Evolutionary conservation across 495 filamentous ascomycete genomes (phyloP).

Genomic region (Daldinia vernicosa): DNA sequence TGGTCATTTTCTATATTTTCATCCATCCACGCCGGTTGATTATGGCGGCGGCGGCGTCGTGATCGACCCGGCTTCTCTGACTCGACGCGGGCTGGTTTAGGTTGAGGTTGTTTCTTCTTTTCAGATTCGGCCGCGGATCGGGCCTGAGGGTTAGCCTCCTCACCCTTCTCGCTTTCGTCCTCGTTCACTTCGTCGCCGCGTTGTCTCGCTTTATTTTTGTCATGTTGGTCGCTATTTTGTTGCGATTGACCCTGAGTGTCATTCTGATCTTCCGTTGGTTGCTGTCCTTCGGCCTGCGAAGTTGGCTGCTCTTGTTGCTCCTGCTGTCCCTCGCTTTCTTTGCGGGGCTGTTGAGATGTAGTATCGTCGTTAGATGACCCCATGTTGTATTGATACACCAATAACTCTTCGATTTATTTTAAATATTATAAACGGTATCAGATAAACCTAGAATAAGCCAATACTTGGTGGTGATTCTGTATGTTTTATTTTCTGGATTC

Average conservation of each 20-base stretch:
- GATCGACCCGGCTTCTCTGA: slow-evolving; percentile 42
- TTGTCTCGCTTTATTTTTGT: slow-evolving; percentile 36
- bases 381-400: slow-evolving; percentile 11
- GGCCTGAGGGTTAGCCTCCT: not conserved
- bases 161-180: not conserved
- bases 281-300: slow-evolving; percentile 12
- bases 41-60: slow-evolving; percentile 39
- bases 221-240: slow-evolving; percentile 14
- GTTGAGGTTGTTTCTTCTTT: slow-evolving; percentile 22
- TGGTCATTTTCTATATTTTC: slow-evolving; percentile 39
- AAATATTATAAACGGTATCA: not conserved
- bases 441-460: not conserved
- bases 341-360: slow-evolving; percentile 19
- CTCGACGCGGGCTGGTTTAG: slow-evolving; percentile 36
- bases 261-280: slow-evolving; percentile 20
- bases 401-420: not conserved
- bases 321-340: slow-evolving; percentile 21
- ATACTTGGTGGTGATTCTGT: not conserved
- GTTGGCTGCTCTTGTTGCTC: slow-evolving; percentile 14
- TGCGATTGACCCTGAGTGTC: slow-evolving; percentile 12
- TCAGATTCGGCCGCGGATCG: slow-evolving; percentile 2
- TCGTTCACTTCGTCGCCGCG: slow-evolving; percentile 54
- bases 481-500: slow-evolving; percentile 32
- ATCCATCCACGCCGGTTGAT: slow-evolving; percentile 43
- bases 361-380: slow-evolving; percentile 37